A percentile compares a stretch with the other conserved stretches of the same genome.
These are phyloP conservation scores for Solanum virginianum DNA, from an alignment of 257 asterid genomes.

Conservation along the genomic window DNA sequence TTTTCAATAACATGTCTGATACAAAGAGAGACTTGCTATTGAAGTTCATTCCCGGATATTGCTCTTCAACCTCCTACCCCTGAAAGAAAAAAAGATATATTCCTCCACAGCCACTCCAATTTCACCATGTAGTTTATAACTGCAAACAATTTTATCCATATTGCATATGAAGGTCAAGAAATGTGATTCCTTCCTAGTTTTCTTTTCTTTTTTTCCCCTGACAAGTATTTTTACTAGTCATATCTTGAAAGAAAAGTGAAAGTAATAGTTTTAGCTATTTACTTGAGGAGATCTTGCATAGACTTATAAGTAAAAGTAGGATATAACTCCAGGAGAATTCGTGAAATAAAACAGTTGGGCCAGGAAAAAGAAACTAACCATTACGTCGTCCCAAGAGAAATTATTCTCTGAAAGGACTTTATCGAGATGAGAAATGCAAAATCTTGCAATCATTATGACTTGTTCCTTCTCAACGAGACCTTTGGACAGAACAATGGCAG, in stretches of 20 bases:
- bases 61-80: background rate
- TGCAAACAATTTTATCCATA: background rate
- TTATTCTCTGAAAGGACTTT: constrained; percentile 36
- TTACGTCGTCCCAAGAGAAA: constrained; percentile 61
- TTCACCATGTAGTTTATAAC: background rate
- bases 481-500: constrained; percentile 12
- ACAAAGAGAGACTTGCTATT: background rate
- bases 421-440: constrained; percentile 59
- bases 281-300: background rate
- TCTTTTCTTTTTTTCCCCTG: background rate
- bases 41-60: background rate
- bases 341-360: background rate
- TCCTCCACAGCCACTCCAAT: background rate
- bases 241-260: background rate
- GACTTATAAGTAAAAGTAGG: background rate
- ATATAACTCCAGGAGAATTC: background rate
- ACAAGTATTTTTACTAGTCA: background rate
- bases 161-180: background rate
- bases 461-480: constrained; percentile 22
- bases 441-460: constrained; percentile 34
- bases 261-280: background rate
- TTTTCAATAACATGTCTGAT: background rate
- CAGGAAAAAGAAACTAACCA: constrained; percentile 40
- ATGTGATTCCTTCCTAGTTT: background rate
- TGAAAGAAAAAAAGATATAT: background rate